Conservation (phyloP, 208 protist species). For the Lotmaria passim region DNA sequence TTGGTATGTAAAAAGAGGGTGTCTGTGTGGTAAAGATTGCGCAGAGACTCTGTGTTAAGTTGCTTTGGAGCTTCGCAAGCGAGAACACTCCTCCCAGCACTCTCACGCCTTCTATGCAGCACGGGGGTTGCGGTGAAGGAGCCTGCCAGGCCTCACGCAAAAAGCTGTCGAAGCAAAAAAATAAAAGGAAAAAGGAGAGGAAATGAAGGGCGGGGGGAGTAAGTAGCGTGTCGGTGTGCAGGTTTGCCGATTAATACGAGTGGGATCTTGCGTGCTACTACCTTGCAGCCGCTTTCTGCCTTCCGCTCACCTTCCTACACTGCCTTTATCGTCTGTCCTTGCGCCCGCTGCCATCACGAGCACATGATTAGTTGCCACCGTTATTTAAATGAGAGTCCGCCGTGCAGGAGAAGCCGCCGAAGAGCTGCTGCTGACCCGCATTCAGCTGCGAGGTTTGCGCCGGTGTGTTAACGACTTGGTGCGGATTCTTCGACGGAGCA, state of each 20-base stretch:
- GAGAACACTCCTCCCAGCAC: not conserved
- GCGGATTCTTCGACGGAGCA: slow-evolving; percentile 56
- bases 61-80: no score
- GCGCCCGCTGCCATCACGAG: not conserved
- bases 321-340: not conserved
- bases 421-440: slow-evolving; percentile 87
- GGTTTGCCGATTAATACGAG: no score
- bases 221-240: no score
- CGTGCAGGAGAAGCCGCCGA: slow-evolving; percentile 92
- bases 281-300: no score
- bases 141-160: no score
- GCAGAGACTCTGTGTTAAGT: no score
- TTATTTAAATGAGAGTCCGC: slow-evolving; percentile 81
- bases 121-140: no score
- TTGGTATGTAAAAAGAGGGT: not conserved
- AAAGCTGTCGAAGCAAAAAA: no score
- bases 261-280: no score
- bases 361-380: slow-evolving; percentile 26
- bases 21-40: no score
- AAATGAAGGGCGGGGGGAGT: no score
- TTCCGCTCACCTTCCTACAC: not conserved
- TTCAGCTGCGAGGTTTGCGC: slow-evolving; percentile 83
- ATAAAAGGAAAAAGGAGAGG: not conserved
- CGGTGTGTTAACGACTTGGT: slow-evolving; percentile 88
- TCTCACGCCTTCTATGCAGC: slow-evolving; percentile 2